Percentiles rank a stretch among this genome's conserved stretches.
Conservation (phyloP, 768 basidiomycete species). For the Sistotremastrum niveocremeum region DNA sequence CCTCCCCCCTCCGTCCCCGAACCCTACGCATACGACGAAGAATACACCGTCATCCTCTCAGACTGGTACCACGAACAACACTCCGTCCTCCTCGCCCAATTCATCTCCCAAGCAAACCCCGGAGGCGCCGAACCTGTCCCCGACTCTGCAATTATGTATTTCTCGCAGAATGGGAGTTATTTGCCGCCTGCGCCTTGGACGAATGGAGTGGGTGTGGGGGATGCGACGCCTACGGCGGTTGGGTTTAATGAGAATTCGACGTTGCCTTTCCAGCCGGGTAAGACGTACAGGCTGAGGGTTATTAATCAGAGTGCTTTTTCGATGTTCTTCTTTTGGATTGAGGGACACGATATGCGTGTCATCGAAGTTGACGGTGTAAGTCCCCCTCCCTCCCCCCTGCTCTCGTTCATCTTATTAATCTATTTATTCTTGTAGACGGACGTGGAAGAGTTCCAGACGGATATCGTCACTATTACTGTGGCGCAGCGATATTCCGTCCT, state of each 20-base stretch:
- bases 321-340: constrained; percentile 79
- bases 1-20: constrained; percentile 16
- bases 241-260: constrained; percentile 85
- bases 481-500: constrained; percentile 92
- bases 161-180: constrained; percentile 62
- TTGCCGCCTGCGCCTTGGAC: constrained; percentile 36
- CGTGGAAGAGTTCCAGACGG: constrained; percentile 56
- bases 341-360: constrained; percentile 73
- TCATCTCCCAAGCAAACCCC: constrained; percentile 63
- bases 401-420: neutral
- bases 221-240: constrained; percentile 35
- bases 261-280: constrained; percentile 68
- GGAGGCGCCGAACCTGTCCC: constrained; percentile 82
- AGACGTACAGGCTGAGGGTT: constrained; percentile 81
- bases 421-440: constrained; percentile 41
- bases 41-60: constrained; percentile 71
- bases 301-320: constrained; percentile 70
- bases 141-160: constrained; percentile 77
- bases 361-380: constrained; percentile 77
- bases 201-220: too few relatives aligned
- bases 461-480: constrained; percentile 60
- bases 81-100: constrained; percentile 41
- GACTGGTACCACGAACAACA: constrained; percentile 93
- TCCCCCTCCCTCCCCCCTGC: constrained; percentile 6
- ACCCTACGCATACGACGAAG: constrained; percentile 70